These are phyloP conservation scores for Nemania diffusa DNA, from an alignment of 2,329 filamentous ascomycete species.

Conservation along the genomic window DNA sequence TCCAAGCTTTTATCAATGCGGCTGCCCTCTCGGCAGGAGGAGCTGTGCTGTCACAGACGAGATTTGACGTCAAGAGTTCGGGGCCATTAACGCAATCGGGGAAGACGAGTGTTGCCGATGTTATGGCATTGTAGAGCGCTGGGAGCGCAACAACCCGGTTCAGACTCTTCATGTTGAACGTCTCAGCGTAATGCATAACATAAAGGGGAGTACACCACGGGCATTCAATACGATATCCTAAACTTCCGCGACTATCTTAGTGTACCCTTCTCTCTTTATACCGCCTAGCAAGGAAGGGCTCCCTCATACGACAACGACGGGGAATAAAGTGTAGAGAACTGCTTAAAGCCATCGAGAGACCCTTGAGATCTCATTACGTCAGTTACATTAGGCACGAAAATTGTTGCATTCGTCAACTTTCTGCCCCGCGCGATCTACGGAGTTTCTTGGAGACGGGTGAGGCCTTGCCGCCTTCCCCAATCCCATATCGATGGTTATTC, in stretches of 20 bases:
- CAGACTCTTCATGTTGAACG: conserved; percentile 15
- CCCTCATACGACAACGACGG: background rate
- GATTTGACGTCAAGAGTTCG: conserved; percentile 46
- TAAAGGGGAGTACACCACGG: background rate
- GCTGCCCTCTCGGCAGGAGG: conserved; percentile 46
- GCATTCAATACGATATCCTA: background rate
- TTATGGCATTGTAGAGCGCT: conserved; percentile 32
- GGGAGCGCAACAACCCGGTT: conserved; percentile 13
- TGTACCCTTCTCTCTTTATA: background rate
- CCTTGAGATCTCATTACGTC: conserved; percentile 17
- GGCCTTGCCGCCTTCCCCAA: conserved; percentile 10
- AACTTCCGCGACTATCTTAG: background rate
- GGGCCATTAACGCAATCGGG: conserved; percentile 50
- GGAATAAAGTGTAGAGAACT: background rate
- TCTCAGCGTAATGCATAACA: too few species aligned
- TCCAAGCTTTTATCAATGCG: conserved; percentile 49
- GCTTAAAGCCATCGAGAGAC: background rate
- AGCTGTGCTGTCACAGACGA: conserved; percentile 48
- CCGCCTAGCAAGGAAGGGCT: background rate
- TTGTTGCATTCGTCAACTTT: conserved; percentile 2
- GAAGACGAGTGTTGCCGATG: conserved; percentile 41
- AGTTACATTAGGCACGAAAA: conserved; percentile 14
- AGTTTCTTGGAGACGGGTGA: background rate
- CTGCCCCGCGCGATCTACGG: conserved; percentile 19
- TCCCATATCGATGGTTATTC: background rate